Evolutionary conservation across 306 rosid genomes (phyloP).

Genomic region (Biancaea sappan): DNA sequence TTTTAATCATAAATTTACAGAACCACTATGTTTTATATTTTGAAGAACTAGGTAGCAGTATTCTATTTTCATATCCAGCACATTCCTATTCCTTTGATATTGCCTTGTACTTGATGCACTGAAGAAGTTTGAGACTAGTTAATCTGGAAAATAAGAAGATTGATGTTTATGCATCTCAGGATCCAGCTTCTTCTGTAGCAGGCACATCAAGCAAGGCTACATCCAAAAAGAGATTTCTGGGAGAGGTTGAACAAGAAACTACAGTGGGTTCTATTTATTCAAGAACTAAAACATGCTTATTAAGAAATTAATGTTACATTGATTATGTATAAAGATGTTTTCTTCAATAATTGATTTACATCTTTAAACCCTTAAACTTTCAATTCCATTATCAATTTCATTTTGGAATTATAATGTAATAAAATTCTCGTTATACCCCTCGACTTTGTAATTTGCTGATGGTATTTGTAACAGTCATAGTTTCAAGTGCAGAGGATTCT

Average conservation of each 20-base stretch:
- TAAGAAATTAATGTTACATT: conserved; percentile 20
- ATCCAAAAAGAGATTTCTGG: conserved; percentile 54
- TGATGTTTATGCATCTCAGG: conserved; percentile 46
- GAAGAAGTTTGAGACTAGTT: conserved; percentile 20
- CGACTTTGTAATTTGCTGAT: conserved; percentile 6
- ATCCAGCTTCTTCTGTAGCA: conserved; percentile 53
- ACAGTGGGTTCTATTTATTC: conserved; percentile 48
- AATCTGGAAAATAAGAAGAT: conserved; percentile 24
- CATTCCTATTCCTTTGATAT: conserved; percentile 18
- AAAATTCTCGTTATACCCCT: conserved; percentile 12
- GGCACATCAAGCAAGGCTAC: conserved; percentile 47
- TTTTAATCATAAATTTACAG: background rate
- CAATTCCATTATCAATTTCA: conserved; percentile 15
- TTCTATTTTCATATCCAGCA: conserved; percentile 8
- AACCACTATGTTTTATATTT: conserved; percentile 22
- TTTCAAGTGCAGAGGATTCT: conserved; percentile 9
- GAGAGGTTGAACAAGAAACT: conserved; percentile 41
- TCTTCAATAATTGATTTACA: conserved; percentile 10
- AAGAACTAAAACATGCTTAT: conserved; percentile 18
- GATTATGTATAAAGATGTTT: no score
- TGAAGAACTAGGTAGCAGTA: conserved; percentile 8
- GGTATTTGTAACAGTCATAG: background rate
- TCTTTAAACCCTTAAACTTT: background rate
- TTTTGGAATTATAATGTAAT: conserved; percentile 11
- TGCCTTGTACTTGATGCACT: conserved; percentile 7